Base-by-base conservation (phyloP, 768 basidiomycete genomes). In the Wakefieldia striispora region DNA sequence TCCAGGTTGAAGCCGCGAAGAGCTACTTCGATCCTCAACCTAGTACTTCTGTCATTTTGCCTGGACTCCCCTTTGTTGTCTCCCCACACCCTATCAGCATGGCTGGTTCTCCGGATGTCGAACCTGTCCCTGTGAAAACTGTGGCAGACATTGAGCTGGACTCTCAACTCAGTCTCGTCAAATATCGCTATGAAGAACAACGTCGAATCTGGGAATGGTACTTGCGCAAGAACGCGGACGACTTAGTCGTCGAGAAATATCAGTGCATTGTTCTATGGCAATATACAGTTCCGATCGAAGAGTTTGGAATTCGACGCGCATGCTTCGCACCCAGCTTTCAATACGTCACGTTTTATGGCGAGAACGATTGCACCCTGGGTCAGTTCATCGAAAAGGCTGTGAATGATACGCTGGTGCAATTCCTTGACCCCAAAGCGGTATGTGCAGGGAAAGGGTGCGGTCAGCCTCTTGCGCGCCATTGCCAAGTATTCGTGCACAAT, bases 201-300 rank as follows among this genome's bases (percentile, higher is more conserved):
- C 80, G 88, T 33, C 84, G 90, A 37, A 81, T 95, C 24, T 97
- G 95, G 94, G 90, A 93, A 60, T 97, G 93, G 94, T 95, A 95
- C 62, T 72, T 90, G 11, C 81, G 89, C 43, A 89, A 91, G 69
- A 92, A 94, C 62, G 63, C 72, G 12, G 90, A 93, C 60, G 88
- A 91, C 61, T 86, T 98, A 59, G 80, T 89, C 33, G 89, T 95
- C 36, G 91, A 93, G 65, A 91, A 93, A 64, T 97, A 95, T 60
- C 97, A 98, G 62, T 83, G 85, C 60, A 86, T 98, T 64, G 83
- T 79, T 57, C 69, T 95, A 16, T 82, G 86, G 71, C 84, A 87
- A 59, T 89, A 85, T 60, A 86, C 82, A 21, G 77, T 94, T n/a
- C 91, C 88, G 8, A 80, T 80, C 26, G 76, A 79, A 31, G 85